phyloP scores from a whole-genome alignment of 106 monocot species.

The Dioscorea alata region DNA sequence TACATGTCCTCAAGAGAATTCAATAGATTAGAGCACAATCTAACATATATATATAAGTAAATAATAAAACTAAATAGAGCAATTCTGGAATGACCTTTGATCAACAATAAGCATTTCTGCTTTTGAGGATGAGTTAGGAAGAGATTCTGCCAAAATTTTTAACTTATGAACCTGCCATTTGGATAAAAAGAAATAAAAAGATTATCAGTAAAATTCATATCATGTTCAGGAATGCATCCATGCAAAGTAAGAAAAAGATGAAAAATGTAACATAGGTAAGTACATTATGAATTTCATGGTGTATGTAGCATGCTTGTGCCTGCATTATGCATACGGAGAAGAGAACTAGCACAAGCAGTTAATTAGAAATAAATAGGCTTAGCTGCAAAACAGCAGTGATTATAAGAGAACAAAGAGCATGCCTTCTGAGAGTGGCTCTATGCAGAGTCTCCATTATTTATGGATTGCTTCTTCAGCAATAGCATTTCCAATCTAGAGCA shows the following conservation, averaged over 20 bases:
- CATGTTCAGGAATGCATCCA: background rate
- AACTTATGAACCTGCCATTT: constrained; percentile 76
- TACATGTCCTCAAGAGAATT: too few species aligned
- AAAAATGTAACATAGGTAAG: too few species aligned
- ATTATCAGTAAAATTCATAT: background rate
- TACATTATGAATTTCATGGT: too few species aligned
- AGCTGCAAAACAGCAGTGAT: background rate
- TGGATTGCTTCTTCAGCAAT: constrained; percentile 40
- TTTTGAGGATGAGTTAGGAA: constrained; percentile 81
- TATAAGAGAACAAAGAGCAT: constrained; percentile 16
- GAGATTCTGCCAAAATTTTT: constrained; percentile 77
- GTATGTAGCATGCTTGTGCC: too few species aligned
- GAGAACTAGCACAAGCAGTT: too few species aligned
- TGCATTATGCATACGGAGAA: too few species aligned
- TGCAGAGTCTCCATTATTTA: constrained; percentile 36
- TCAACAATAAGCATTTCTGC: constrained; percentile 86
- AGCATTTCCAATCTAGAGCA: constrained; percentile 46
- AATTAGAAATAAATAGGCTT: background rate
- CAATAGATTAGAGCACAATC: too few species aligned
- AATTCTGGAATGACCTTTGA: constrained; percentile 43
- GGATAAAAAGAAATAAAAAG: background rate
- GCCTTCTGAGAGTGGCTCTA: constrained; percentile 44
- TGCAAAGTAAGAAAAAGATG: too few species aligned
- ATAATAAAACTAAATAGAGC: background rate
- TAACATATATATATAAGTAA: background rate